A percentile compares a stretch with the other conserved stretches of the same genome.
These are phyloP conservation scores for Calonectria henricotiae DNA, from an alignment of 2,329 filamentous ascomycete genomes.

Conservation along the genomic window DNA sequence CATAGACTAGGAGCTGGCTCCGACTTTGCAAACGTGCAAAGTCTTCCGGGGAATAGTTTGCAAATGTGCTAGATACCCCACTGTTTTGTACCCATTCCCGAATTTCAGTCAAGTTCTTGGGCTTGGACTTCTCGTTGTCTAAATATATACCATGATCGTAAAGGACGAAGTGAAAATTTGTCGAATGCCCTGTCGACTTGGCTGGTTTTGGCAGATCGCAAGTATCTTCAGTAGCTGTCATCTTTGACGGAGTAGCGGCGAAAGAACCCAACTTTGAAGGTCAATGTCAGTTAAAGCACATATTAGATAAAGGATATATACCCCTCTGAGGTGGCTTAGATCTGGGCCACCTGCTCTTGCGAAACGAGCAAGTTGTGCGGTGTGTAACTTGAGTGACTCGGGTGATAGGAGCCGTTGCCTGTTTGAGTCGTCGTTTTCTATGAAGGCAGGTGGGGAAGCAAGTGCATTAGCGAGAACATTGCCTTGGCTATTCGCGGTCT, in stretches of 20 bases:
- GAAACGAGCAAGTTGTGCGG: not conserved
- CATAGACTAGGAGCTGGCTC: not conserved
- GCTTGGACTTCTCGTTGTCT: not conserved
- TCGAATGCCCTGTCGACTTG: not conserved
- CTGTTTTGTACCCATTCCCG: not conserved
- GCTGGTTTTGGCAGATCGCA: not conserved
- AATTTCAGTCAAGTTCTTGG: not conserved
- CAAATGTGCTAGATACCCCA: not conserved
- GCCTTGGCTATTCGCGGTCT: no score
- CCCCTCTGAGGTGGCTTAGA: not conserved
- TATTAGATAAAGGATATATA: not conserved
- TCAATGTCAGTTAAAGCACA: not conserved
- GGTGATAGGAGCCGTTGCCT: not conserved
- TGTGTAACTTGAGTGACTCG: not conserved
- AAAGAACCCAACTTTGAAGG: not conserved
- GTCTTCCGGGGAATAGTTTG: not conserved
- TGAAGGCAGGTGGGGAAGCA: no score
- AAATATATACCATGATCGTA: not conserved
- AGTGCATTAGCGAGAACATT: not conserved
- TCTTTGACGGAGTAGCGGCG: not conserved
- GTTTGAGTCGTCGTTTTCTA: not conserved
- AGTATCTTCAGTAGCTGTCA: not conserved
- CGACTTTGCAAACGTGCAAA: not conserved
- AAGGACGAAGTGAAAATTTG: not conserved
- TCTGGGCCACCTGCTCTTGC: not conserved